Conservation (phyloP, 495 filamentous ascomycete genomes). For the Podospora comata region DNA sequence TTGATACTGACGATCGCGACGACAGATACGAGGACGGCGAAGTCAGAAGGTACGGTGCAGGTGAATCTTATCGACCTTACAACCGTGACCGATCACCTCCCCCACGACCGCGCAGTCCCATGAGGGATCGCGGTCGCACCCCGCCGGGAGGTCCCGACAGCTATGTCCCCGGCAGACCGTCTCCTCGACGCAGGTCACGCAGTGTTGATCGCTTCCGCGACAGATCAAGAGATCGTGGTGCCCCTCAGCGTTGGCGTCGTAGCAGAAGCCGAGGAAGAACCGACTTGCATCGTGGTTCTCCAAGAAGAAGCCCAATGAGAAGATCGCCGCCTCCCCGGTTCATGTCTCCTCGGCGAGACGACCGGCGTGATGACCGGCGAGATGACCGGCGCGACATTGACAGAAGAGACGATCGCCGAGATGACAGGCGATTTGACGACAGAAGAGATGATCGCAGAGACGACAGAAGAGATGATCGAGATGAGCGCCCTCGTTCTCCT, state of each 20-base stretch:
- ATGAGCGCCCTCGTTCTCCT: constrained; percentile 27
- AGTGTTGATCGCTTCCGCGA: constrained; percentile 36
- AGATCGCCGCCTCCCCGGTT: constrained; percentile 31
- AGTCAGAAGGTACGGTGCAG: constrained; percentile 54
- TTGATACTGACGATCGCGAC: constrained; percentile 15
- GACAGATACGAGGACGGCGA: constrained; percentile 54
- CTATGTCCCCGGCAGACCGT: constrained; percentile 37
- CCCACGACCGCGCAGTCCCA: constrained; percentile 42
- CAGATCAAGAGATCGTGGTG: constrained; percentile 39
- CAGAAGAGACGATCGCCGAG: constrained; percentile 4
- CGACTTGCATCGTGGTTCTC: constrained; percentile 38
- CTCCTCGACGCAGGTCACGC: constrained; percentile 36
- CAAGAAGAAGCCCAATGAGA: constrained; percentile 38
- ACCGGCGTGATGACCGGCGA: constrained; percentile 16
- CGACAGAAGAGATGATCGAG: constrained; percentile 15
- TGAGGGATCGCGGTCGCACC: constrained; percentile 37
- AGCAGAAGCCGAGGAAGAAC: constrained; percentile 43
- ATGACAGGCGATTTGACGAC: constrained; percentile 9
- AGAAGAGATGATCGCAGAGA: constrained; percentile 16
- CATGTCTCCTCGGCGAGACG: constrained; percentile 44
- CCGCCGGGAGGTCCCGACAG: constrained; percentile 35
- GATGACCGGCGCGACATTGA: constrained; percentile 6
- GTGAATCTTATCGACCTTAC: constrained; percentile 54
- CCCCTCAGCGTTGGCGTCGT: constrained; percentile 32
- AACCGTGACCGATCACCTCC: constrained; percentile 47